Evolutionary conservation across 1,284 basidiomycete genomes (phyloP).

Genomic region (Cryptococcus floricola): DNA sequence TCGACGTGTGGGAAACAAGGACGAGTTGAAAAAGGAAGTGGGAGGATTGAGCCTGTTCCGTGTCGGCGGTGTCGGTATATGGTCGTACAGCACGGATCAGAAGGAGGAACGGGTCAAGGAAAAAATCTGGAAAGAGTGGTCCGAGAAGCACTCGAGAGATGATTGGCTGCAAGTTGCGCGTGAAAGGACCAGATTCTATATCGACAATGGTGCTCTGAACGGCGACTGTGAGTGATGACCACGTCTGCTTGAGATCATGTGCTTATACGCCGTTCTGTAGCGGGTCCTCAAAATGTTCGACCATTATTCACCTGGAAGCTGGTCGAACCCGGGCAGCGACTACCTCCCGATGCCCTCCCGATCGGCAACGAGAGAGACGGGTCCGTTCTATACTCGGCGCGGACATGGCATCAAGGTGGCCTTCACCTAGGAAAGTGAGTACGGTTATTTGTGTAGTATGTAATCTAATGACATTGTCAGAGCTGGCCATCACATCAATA

Average conservation of each 20-base stretch:
- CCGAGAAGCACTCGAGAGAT: slow-evolving; percentile 20
- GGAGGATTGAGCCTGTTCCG: slow-evolving; percentile 34
- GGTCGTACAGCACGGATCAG: slow-evolving; percentile 27
- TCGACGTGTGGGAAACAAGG: slow-evolving; percentile 18
- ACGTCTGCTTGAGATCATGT: too few species aligned
- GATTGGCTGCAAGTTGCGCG: slow-evolving; percentile 66
- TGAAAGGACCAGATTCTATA: slow-evolving; percentile 56
- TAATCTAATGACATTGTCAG: slow-evolving; percentile 6
- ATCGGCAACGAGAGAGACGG: slow-evolving; percentile 43
- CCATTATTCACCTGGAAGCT: slow-evolving; percentile 43
- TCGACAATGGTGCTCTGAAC: background rate
- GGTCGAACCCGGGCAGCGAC: slow-evolving; percentile 29
- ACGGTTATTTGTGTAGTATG: background rate
- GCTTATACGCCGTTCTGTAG: background rate
- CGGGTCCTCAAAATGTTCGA: slow-evolving; percentile 23
- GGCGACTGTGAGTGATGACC: background rate
- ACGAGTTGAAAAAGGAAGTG: slow-evolving; percentile 35
- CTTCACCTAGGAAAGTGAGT: slow-evolving; percentile 47
- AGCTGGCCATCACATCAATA: slow-evolving; percentile 36
- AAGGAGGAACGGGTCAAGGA: slow-evolving; percentile 27
- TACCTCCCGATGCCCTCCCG: slow-evolving; percentile 43
- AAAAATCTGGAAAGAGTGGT: slow-evolving; percentile 30
- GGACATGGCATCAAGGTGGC: slow-evolving; percentile 43
- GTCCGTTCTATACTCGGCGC: slow-evolving; percentile 36
- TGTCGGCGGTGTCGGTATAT: slow-evolving; percentile 38